A percentile compares a stretch with the other conserved stretches of the same genome.
These are phyloP conservation scores for Aspergillus bridgeri DNA, from an alignment of 495 filamentous ascomycete species.

Conservation along the genomic window DNA sequence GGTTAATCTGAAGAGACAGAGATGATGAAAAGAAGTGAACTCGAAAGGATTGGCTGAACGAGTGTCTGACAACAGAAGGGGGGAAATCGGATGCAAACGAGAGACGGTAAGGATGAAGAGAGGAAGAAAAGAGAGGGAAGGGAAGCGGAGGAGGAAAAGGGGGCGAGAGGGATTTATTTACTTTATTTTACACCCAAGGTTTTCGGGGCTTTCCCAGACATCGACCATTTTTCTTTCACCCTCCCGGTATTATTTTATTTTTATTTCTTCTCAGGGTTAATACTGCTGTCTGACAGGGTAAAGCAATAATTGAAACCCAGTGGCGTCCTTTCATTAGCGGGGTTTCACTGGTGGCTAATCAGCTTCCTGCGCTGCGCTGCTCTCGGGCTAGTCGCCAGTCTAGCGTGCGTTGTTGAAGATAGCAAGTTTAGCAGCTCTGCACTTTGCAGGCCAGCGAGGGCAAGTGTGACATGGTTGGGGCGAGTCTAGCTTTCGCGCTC, in stretches of 20 bases:
- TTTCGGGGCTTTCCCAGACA: not conserved
- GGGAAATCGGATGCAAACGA: slow-evolving; percentile 15
- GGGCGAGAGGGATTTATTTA: not conserved
- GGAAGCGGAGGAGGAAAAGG: slow-evolving; percentile 9
- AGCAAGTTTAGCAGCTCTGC: not conserved
- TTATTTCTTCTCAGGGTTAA: no score
- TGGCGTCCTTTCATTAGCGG: slow-evolving; percentile 7
- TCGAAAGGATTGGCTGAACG: slow-evolving; percentile 17
- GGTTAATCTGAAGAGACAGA: slow-evolving; percentile 10
- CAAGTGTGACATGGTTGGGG: not conserved
- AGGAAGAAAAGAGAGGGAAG: slow-evolving; percentile 5
- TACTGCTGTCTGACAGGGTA: not conserved
- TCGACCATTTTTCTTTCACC: not conserved
- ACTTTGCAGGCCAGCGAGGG: no score
- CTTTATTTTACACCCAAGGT: not conserved
- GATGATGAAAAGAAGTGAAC: slow-evolving; percentile 3
- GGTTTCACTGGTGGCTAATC: slow-evolving; percentile 9
- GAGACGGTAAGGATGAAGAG: slow-evolving; percentile 13
- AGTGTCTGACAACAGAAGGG: not conserved
- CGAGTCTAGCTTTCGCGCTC: no score
- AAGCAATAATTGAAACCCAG: slow-evolving; percentile 1
- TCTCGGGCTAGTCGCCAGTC: not conserved
- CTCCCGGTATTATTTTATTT: slow-evolving; percentile 6
- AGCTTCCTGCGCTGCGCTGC: not conserved
- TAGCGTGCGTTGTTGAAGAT: not conserved